Evolutionary conservation across 208 protist genomes (phyloP).

Genomic region (Leptomonas pyrrhocoris): DNA sequence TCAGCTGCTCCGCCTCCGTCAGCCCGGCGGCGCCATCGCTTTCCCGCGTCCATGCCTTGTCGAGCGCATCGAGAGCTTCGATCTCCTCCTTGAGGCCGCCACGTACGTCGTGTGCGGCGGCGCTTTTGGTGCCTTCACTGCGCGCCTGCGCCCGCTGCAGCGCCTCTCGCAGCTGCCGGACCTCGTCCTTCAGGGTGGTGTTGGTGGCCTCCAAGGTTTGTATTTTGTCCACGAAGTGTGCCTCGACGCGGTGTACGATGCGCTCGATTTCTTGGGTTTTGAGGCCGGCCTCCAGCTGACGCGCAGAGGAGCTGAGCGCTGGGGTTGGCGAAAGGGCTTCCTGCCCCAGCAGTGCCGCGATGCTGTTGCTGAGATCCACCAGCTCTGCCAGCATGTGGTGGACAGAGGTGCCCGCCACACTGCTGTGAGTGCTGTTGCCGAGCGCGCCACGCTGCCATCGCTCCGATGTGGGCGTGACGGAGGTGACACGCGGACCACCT

Average conservation of each 20-base stretch:
- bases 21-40: conserved; percentile 5
- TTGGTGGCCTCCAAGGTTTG: conserved; percentile 43
- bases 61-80: conserved; percentile 35
- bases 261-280: conserved; percentile 83
- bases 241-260: conserved; percentile 80
- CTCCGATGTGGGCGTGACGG: conserved; percentile 5
- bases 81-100: conserved; percentile 28
- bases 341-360: conserved; percentile 60
- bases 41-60: conserved; percentile 18
- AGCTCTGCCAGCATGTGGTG: conserved; percentile 67
- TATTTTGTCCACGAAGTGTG: conserved; percentile 68
- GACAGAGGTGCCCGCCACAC: conserved; percentile 28
- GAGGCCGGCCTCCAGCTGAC: conserved; percentile 49
- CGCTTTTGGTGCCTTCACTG: conserved; percentile 25
- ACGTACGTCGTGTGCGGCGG: conserved; percentile 12
- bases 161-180: conserved; percentile 64
- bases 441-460: conserved; percentile 7
- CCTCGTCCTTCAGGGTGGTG: conserved; percentile 34
- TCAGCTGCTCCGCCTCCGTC: conserved; percentile 44
- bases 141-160: conserved; percentile 66
- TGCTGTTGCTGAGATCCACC: conserved; percentile 69
- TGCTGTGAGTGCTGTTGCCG: conserved; percentile 9
- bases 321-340: conserved; percentile 6
- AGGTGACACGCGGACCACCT: background rate
- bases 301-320: conserved; percentile 15